phyloP scores from a whole-genome alignment of 495 filamentous ascomycete species.

The Friedmanniomyces simplex region DNA sequence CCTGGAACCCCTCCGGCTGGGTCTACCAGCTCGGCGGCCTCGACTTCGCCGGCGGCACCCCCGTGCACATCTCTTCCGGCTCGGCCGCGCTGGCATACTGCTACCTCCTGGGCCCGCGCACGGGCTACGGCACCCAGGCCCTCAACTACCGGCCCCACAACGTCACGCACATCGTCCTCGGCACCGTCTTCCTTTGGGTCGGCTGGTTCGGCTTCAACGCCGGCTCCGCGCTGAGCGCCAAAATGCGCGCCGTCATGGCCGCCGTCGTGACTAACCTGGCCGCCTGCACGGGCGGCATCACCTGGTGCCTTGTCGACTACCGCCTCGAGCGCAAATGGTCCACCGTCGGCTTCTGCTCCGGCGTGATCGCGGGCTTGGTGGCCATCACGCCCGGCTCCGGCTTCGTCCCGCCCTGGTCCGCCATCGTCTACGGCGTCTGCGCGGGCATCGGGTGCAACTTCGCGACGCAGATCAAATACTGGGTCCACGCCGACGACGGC shows the following conservation, averaged over 20 bases:
- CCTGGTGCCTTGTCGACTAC: slow-evolving; percentile 94
- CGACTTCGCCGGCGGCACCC: slow-evolving; percentile 93
- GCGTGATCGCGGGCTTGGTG: slow-evolving; percentile 83
- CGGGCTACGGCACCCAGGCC: slow-evolving; percentile 75
- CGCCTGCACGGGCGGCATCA: slow-evolving; percentile 80
- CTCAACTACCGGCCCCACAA: slow-evolving; percentile 97
- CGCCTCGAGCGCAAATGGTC: slow-evolving; percentile 93
- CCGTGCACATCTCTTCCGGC: slow-evolving; percentile 90
- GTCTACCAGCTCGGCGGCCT: slow-evolving; percentile 71
- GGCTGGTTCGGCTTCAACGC: slow-evolving; percentile 99
- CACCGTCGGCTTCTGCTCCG: slow-evolving; percentile 92
- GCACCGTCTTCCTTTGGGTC: slow-evolving; percentile 97
- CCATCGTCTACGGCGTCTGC: slow-evolving; percentile 79
- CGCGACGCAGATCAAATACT: slow-evolving; percentile 91
- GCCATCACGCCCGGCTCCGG: slow-evolving; percentile 89
- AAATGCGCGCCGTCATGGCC: slow-evolving; percentile 76
- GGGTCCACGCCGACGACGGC: slow-evolving; percentile 72
- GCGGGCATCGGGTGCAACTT: slow-evolving; percentile 85
- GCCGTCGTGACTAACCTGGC: slow-evolving; percentile 62
- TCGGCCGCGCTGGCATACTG: slow-evolving; percentile 73
- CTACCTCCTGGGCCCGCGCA: slow-evolving; percentile 71
- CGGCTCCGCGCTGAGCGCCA: slow-evolving; percentile 80
- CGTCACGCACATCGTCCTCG: slow-evolving; percentile 91
- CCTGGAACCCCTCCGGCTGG: slow-evolving; percentile 89
- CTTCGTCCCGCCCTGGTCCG: slow-evolving; percentile 83